phyloP scores from a whole-genome alignment of 768 basidiomycete species.

The Mycena polygramma region DNA sequence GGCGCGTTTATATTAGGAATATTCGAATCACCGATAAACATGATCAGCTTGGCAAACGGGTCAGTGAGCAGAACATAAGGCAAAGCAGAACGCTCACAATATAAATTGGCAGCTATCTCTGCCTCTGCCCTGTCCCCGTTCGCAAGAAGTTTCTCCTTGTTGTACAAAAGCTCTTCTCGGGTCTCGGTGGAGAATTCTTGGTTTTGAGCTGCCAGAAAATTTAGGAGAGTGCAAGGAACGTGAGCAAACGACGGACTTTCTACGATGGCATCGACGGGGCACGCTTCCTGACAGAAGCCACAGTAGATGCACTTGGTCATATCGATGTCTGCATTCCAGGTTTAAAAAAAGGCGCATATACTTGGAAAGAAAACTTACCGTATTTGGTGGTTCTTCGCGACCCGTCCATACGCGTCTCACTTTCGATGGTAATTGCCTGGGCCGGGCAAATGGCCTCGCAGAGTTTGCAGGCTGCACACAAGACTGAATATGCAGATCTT shows the following conservation, averaged over 20 bases:
- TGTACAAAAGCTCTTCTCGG: constrained; percentile 97
- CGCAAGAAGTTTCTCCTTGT: constrained; percentile 98
- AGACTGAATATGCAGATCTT: constrained; percentile 16
- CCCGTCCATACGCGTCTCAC: constrained; percentile 95
- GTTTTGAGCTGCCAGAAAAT: constrained; percentile 81
- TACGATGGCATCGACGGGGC: constrained; percentile 99
- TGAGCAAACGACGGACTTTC: constrained; percentile 76
- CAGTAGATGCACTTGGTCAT: constrained; percentile 99
- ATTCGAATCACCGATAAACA: constrained; percentile 76
- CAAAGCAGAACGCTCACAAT: constrained; percentile 58
- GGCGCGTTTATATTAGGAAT: constrained; percentile 39
- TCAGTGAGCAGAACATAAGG: constrained; percentile 39
- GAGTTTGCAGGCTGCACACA: constrained; percentile 88
- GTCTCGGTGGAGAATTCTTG: constrained; percentile 98
- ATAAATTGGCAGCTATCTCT: constrained; percentile 95
- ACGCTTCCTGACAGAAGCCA: constrained; percentile 99
- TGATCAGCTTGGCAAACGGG: constrained; percentile 74
- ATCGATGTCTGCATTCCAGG: constrained; percentile 81
- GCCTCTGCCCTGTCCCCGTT: constrained; percentile 98
- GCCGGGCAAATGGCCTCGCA: constrained; percentile 99
- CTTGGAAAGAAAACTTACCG: constrained; percentile 61
- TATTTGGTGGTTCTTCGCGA: constrained; percentile 98
- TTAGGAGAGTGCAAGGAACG: constrained; percentile 17
- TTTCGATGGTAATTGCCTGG: constrained; percentile 99
- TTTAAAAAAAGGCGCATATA: constrained; percentile 22